phyloP scores from a whole-genome alignment of 75 land plant species.

The Selaginella moellendorffii region DNA sequence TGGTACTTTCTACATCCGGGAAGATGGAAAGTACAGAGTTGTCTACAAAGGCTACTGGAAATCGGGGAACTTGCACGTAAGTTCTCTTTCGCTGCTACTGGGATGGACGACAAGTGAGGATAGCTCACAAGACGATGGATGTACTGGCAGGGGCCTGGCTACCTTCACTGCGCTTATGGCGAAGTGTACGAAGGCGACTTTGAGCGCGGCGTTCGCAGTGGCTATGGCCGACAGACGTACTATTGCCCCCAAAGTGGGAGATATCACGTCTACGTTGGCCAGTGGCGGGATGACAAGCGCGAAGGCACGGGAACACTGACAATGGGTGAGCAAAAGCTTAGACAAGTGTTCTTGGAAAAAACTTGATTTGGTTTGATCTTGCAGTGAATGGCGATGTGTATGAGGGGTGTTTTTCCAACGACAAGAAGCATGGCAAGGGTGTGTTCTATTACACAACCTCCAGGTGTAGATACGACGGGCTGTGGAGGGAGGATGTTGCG shows the following conservation, averaged over 20 bases:
- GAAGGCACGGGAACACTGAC: conserved; percentile 16
- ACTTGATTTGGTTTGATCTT: background rate
- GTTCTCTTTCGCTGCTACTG: background rate
- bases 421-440: background rate
- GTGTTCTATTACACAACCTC: background rate
- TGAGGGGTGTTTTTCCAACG: background rate
- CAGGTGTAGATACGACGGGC: background rate
- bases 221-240: conserved; percentile 24
- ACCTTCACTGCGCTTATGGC: conserved; percentile 15
- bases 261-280: conserved; percentile 20
- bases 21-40: conserved; percentile 13
- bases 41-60: conserved; percentile 27
- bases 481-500: background rate
- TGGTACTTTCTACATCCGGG: conserved; percentile 23
- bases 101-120: too few species aligned
- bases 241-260: conserved; percentile 9
- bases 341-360: background rate
- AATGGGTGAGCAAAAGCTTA: conserved; percentile 12
- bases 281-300: conserved; percentile 23
- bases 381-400: background rate
- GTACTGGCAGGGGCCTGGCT: conserved; percentile 23
- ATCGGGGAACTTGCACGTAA: conserved; percentile 18
- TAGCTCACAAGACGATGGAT: too few species aligned
- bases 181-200: conserved; percentile 26
- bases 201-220: conserved; percentile 18